A percentile compares a stretch with the other conserved stretches of the same genome.
Conservation (phyloP, 768 basidiomycete genomes). For the Amanita brunnescens region DNA sequence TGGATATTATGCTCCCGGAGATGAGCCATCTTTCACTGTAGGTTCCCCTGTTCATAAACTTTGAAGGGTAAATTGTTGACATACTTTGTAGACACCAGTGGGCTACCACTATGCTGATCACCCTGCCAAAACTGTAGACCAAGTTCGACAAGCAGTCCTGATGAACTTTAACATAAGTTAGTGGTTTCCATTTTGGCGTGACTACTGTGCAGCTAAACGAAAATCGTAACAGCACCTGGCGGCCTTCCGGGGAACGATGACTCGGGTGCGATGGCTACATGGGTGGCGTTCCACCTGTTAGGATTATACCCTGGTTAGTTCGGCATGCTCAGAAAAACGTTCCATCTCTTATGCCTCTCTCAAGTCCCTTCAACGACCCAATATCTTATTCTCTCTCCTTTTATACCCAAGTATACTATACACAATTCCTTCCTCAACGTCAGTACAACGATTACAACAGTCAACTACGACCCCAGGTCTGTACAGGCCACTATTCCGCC, state of each 20-base stretch:
- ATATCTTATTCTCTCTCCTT: constrained; percentile 57
- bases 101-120: constrained; percentile 64
- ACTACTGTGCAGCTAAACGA: not conserved
- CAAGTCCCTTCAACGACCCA: constrained; percentile 57
- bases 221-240: constrained; percentile 37
- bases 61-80: not conserved
- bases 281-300: constrained; percentile 55
- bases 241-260: constrained; percentile 68
- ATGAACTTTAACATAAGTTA: constrained; percentile 59
- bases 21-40: constrained; percentile 66
- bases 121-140: constrained; percentile 53
- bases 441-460: constrained; percentile 52
- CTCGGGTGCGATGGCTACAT: constrained; percentile 62
- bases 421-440: constrained; percentile 57
- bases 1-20: constrained; percentile 54
- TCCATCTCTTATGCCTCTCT: not conserved
- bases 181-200: constrained; percentile 14
- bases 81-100: constrained; percentile 42
- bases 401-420: constrained; percentile 61
- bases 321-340: not conserved
- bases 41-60: constrained; percentile 7
- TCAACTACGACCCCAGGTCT: constrained; percentile 48
- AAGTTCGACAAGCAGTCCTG: constrained; percentile 54
- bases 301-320: constrained; percentile 56
- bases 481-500: constrained; percentile 47